Evolutionary conservation across 306 rosid genomes (phyloP), one percentile per base, ranked within the genome.

Genomic region (Quercus mongolica): DNA sequence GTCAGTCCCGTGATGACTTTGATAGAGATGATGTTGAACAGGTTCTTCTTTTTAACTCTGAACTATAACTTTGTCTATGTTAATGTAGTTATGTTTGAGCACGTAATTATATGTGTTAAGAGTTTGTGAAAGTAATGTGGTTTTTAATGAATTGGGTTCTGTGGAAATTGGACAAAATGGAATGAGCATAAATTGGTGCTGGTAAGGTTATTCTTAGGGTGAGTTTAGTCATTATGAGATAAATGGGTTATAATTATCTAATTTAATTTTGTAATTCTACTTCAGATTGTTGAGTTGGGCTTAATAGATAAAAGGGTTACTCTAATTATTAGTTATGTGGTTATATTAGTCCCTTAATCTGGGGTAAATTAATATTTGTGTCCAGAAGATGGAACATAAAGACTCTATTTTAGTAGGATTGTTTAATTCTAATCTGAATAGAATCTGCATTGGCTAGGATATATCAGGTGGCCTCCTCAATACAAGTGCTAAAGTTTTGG

Each of bases 11-110:
- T 58, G 92, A 95, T 59, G 99, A 95, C 83, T 95, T 85, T 81
- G 95, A 91, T 57, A 91, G 90, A 79, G 99, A 95, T 80, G 98
- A 95, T 84, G 98, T 92, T 73, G 98, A 93, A 78, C 99, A 95
- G 94, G 98, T 92, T 82, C 63, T 82, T 56, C 19, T 23, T 23
- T 17, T 14, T 2, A 44, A 44, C 56, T 79, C 12, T 70, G 56
- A 33, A 19, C 55, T 38, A 6, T 61, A 57, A 74, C 12, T 62
- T 6, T 55, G 14, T 67, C 31, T 84, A 4, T 57, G 30, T 35
- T 21, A 17, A 33, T 44, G 63, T 49, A 23, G 69, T 69, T 20
- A 21, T 73, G 74, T 19, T 80, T 31, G 52, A 54, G 9, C 52
- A 74, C 35, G 17, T 73, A 56, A 76, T 52, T 71, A 49, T 20